A percentile compares a stretch with the other conserved stretches of the same genome.
Conservation (phyloP, 371 early-diverging fungal genomes). For the Mortierella sp. region DNA sequence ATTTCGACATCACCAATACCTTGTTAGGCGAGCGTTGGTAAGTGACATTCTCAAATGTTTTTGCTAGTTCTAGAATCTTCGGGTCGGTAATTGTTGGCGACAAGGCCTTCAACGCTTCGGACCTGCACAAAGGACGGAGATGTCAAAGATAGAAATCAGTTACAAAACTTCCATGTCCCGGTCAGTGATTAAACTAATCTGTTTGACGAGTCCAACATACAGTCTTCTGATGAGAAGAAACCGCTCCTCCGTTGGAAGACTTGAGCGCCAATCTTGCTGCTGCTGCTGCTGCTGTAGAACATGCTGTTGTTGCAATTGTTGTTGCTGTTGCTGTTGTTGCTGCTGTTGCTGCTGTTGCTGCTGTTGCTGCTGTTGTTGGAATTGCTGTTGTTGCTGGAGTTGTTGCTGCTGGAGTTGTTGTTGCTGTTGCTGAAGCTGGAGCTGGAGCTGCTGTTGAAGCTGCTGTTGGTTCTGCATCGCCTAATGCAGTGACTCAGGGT, state of each 20-base stretch:
- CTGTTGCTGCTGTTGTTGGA: slow-evolving; percentile 14
- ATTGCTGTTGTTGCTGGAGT: slow-evolving; percentile 20
- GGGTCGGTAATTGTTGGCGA: slow-evolving; percentile 39
- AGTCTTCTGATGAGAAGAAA: slow-evolving; percentile 29
- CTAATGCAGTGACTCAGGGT: background rate
- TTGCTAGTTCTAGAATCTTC: slow-evolving; percentile 47
- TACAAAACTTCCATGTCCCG: background rate
- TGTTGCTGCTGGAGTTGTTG: slow-evolving; percentile 26
- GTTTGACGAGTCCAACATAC: slow-evolving; percentile 12
- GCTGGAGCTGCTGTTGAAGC: slow-evolving; percentile 15
- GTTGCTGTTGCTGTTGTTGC: slow-evolving; percentile 24
- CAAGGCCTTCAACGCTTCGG: slow-evolving; percentile 33
- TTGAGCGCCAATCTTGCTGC: slow-evolving; percentile 27
- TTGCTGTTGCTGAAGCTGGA: slow-evolving; percentile 25
- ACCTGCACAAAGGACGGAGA: slow-evolving; percentile 10
- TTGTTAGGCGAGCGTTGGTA: slow-evolving; percentile 31
- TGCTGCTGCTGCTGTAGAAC: slow-evolving; percentile 17
- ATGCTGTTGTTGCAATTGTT: slow-evolving; percentile 21
- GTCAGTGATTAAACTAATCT: background rate
- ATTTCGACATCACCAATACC: slow-evolving; percentile 4
- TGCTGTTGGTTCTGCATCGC: slow-evolving; percentile 37
- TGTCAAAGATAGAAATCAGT: background rate
- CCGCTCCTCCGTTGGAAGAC: slow-evolving; percentile 32
- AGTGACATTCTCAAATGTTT: slow-evolving; percentile 48
- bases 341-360: slow-evolving; percentile 22